These are phyloP conservation scores for Thelonectria discophora DNA, from an alignment of 2,329 filamentous ascomycete species.

Conservation along the genomic window DNA sequence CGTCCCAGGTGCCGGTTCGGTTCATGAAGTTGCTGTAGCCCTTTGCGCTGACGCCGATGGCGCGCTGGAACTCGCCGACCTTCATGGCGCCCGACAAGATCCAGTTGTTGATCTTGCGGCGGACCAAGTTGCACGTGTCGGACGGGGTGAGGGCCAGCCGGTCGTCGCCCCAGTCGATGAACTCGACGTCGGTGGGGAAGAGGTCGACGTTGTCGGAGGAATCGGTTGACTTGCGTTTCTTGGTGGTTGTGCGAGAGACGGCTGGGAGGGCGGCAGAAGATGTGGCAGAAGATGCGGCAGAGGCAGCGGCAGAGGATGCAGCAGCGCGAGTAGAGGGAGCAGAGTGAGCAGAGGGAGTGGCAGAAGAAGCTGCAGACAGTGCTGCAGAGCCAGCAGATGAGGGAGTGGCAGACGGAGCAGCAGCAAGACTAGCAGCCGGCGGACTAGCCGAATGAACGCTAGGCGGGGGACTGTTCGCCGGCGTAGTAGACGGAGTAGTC, in stretches of 20 bases:
- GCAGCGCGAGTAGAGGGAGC: too few species aligned
- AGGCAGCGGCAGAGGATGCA: too few species aligned
- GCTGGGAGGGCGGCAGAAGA: not conserved
- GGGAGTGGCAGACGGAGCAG: not conserved
- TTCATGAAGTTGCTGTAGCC: slow-evolving; percentile 58
- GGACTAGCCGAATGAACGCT: not conserved
- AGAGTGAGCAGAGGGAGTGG: not conserved
- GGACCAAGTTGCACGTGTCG: slow-evolving; percentile 39
- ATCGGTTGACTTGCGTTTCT: slow-evolving; percentile 38
- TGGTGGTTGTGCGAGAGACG: not conserved
- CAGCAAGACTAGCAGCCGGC: too few species aligned
- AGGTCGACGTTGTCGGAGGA: slow-evolving; percentile 23
- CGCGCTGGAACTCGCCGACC: slow-evolving; percentile 56
- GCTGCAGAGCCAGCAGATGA: not conserved
- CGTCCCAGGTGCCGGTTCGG: slow-evolving; percentile 53
- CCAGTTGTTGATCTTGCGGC: slow-evolving; percentile 39
- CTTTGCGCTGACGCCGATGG: slow-evolving; percentile 50
- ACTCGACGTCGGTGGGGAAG: slow-evolving; percentile 32
- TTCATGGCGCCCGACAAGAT: slow-evolving; percentile 41
- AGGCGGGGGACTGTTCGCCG: too few species aligned
- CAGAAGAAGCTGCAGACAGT: not conserved
- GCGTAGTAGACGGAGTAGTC: not conserved
- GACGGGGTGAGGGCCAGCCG: slow-evolving; percentile 20
- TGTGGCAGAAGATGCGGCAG: not conserved
- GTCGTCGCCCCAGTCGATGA: slow-evolving; percentile 34